Conservation (phyloP, 2,329 filamentous ascomycete genomes). For the Botrytis medusae region DNA sequence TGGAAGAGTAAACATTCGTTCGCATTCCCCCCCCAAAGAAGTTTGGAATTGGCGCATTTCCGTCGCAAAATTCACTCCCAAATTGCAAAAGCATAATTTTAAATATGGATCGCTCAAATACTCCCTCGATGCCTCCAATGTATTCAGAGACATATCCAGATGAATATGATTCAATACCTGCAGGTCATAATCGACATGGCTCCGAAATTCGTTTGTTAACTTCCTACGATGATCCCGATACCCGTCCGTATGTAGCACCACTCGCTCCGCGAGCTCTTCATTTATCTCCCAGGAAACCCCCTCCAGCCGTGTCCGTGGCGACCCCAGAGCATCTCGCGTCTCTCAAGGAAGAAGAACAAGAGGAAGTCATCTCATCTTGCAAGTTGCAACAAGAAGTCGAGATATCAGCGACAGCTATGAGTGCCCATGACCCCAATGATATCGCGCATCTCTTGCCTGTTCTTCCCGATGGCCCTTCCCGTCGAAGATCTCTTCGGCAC, state of each 20-base stretch:
- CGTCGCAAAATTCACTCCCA: slow-evolving; percentile 27
- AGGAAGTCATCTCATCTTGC: slow-evolving; percentile 40
- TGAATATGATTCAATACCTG: slow-evolving; percentile 47
- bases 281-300: slow-evolving; percentile 30
- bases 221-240: slow-evolving; percentile 57
- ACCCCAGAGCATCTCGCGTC: slow-evolving; percentile 42
- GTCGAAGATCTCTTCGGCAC: slow-evolving; percentile 41
- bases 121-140: slow-evolving; percentile 55
- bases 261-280: slow-evolving; percentile 30
- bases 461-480: slow-evolving; percentile 53
- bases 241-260: slow-evolving; percentile 55
- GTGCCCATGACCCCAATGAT: slow-evolving; percentile 34
- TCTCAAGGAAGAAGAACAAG: slow-evolving; percentile 45
- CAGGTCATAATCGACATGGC: slow-evolving; percentile 45
- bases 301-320: slow-evolving; percentile 38
- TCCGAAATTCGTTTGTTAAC: slow-evolving; percentile 62
- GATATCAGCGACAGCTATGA: neutral
- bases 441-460: slow-evolving; percentile 47
- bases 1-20: slow-evolving; percentile 15
- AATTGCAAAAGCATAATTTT: slow-evolving; percentile 15
- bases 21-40: slow-evolving; percentile 12
- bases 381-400: slow-evolving; percentile 40
- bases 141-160: slow-evolving; percentile 57
- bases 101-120: slow-evolving; percentile 46
- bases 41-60: slow-evolving; percentile 17